Evolutionary conservation across 495 filamentous ascomycete genomes (phyloP).

Genomic region (Physcia stellaris): DNA sequence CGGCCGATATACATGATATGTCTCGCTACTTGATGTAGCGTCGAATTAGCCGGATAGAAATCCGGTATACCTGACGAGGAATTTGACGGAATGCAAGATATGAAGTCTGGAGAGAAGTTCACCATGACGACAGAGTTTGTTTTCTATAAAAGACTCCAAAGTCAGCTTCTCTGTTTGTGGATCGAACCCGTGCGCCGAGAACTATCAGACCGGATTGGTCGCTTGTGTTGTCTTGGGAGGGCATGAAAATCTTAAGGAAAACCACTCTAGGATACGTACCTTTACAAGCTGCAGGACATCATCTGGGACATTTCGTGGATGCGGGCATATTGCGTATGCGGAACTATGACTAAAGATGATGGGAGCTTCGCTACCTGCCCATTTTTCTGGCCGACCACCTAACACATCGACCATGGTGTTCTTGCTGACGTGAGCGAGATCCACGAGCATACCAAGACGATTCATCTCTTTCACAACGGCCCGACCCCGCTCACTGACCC

Average conservation of each 20-base stretch:
- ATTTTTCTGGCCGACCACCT: constrained; percentile 28
- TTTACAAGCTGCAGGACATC: constrained; percentile 41
- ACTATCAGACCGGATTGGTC: no score
- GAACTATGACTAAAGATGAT: constrained; percentile 47
- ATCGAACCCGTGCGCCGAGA: no score
- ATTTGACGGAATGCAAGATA: constrained; percentile 41
- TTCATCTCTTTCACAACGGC: constrained; percentile 46
- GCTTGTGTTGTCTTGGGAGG: no score
- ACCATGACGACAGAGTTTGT: constrained; percentile 47
- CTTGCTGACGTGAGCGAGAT: constrained; percentile 39
- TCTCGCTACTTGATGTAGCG: constrained; percentile 61
- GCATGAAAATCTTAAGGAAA: no score
- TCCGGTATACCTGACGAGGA: constrained; percentile 29
- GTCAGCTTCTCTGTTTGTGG: no score
- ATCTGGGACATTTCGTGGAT: constrained; percentile 47
- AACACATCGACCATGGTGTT: constrained; percentile 44
- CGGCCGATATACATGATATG: constrained; percentile 45
- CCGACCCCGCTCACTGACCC: constrained; percentile 56
- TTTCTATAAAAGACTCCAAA: no score
- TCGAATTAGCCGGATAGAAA: constrained; percentile 48
- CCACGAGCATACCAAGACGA: constrained; percentile 33
- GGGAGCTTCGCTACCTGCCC: constrained; percentile 32
- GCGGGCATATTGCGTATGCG: constrained; percentile 36
- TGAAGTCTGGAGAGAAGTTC: constrained; percentile 58
- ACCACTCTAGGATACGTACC: no score